A percentile compares a stretch with the other conserved stretches of the same genome.
Conservation (phyloP, 2,329 filamentous ascomycete genomes). For the Malbranchea cinnamomea region DNA sequence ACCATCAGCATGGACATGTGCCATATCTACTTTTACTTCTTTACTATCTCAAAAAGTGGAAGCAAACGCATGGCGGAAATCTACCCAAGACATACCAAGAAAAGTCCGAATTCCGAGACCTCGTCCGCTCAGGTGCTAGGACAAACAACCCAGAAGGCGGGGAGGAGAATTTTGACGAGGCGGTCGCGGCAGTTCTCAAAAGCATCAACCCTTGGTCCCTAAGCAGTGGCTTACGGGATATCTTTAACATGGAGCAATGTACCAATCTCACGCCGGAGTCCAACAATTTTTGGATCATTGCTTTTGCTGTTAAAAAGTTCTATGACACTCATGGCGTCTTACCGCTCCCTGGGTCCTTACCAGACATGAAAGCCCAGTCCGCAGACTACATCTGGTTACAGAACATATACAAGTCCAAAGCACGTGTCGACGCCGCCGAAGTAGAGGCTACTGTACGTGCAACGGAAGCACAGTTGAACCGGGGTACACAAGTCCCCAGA, state of each 20-base stretch:
- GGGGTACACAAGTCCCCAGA: slow-evolving; percentile 38
- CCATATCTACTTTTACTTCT: slow-evolving; percentile 75
- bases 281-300: slow-evolving; percentile 77
- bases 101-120: slow-evolving; percentile 65
- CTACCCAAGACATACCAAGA: slow-evolving; percentile 65
- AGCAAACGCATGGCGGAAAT: slow-evolving; percentile 49
- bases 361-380: slow-evolving; percentile 96
- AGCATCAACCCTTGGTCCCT: slow-evolving; percentile 57
- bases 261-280: slow-evolving; percentile 30
- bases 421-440: slow-evolving; percentile 60
- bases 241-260: slow-evolving; percentile 58
- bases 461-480: slow-evolving; percentile 33
- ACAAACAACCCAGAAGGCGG: slow-evolving; percentile 65
- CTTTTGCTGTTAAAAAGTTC: slow-evolving; percentile 63
- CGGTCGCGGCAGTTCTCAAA: slow-evolving; percentile 72
- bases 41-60: slow-evolving; percentile 72
- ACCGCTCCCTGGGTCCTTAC: slow-evolving; percentile 72
- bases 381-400: slow-evolving; percentile 80
- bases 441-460: slow-evolving; percentile 51
- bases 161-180: slow-evolving; percentile 96
- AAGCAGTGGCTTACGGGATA: slow-evolving; percentile 54
- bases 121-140: slow-evolving; percentile 53
- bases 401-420: slow-evolving; percentile 83
- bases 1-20: slow-evolving; percentile 79
- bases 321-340: slow-evolving; percentile 57